Percentiles rank a stretch among this genome's conserved stretches.
phyloP scores from a whole-genome alignment of 1,139 yeast genomes.

The Kluyveromyces sp. region DNA sequence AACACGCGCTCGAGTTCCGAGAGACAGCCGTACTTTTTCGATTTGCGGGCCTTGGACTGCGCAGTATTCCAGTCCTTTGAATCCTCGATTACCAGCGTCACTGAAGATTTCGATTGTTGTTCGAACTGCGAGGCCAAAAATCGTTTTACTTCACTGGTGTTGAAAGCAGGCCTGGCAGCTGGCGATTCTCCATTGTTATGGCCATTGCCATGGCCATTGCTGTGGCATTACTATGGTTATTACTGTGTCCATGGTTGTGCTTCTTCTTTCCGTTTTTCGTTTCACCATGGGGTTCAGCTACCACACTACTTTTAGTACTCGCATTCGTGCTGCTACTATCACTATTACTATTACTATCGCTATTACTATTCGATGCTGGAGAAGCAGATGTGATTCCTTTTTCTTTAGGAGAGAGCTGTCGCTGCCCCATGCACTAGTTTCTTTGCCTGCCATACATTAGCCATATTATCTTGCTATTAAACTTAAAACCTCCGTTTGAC shows the following conservation, averaged over 20 bases:
- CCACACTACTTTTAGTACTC: no score
- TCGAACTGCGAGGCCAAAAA: constrained; percentile 19
- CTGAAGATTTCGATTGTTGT: constrained; percentile 8
- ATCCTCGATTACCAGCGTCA: constrained; percentile 7
- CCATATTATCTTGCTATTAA: neutral
- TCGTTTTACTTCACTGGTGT: constrained; percentile 22
- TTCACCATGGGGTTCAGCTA: no score
- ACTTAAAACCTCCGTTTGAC: no score
- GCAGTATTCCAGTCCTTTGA: constrained; percentile 28
- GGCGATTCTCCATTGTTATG: neutral
- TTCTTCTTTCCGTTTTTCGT: neutral
- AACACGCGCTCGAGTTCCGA: constrained; percentile 22
- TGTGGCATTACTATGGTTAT: neutral
- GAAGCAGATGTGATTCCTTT: neutral
- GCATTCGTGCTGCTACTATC: no score
- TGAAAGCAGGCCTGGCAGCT: constrained; percentile 18
- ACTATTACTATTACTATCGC: neutral
- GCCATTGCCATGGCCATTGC: neutral
- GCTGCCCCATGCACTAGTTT: constrained; percentile 2
- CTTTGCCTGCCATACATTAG: constrained; percentile 2
- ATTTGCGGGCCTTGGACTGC: constrained; percentile 19
- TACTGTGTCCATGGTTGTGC: neutral
- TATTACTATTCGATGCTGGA: neutral
- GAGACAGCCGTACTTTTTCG: constrained; percentile 25
- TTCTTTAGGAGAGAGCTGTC: neutral